Conservation (phyloP, 2,329 filamentous ascomycete genomes). For the Cladorrhinum sp. region DNA sequence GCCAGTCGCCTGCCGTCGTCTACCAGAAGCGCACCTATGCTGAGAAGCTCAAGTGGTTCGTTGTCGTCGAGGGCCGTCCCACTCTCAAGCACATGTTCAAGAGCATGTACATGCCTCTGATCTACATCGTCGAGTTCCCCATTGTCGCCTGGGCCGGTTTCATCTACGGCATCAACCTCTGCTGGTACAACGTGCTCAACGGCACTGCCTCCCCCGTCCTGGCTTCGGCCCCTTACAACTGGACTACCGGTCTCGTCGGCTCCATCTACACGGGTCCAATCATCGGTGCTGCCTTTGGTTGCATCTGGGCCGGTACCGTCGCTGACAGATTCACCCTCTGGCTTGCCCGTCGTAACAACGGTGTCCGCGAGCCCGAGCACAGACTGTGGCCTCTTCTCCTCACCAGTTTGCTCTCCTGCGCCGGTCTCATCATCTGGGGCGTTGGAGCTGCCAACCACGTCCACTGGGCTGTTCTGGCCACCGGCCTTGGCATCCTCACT, state of each 20-base stretch:
- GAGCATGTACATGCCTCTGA: slow-evolving; percentile 13
- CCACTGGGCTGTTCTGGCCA: slow-evolving; percentile 41
- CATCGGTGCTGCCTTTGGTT: slow-evolving; percentile 24
- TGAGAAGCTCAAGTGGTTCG: slow-evolving; percentile 26
- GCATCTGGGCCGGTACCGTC: slow-evolving; percentile 23
- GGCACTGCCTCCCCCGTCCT: slow-evolving; percentile 25
- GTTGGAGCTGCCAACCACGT: slow-evolving; percentile 42
- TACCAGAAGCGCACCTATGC: slow-evolving; percentile 24
- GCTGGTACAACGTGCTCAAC: slow-evolving; percentile 31
- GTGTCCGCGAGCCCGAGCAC: slow-evolving; percentile 35
- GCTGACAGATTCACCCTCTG: slow-evolving; percentile 26
- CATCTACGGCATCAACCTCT: slow-evolving; percentile 29
- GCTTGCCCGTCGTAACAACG: slow-evolving; percentile 40
- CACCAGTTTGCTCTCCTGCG: slow-evolving; percentile 38
- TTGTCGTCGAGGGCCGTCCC: slow-evolving; percentile 22
- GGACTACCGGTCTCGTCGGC: slow-evolving; percentile 21
- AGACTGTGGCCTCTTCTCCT: slow-evolving; percentile 28
- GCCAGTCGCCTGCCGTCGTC: not conserved
- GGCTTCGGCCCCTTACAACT: slow-evolving; percentile 26
- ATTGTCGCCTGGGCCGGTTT: slow-evolving; percentile 23
- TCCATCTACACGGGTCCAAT: slow-evolving; percentile 22
- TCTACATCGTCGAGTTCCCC: slow-evolving; percentile 18
- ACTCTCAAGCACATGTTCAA: slow-evolving; percentile 25
- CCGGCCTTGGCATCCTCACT: slow-evolving; percentile 41
- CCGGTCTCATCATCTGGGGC: slow-evolving; percentile 46